Base-by-base conservation (phyloP, 2,329 filamentous ascomycete genomes). In the Fusarium brachygibbosum region DNA sequence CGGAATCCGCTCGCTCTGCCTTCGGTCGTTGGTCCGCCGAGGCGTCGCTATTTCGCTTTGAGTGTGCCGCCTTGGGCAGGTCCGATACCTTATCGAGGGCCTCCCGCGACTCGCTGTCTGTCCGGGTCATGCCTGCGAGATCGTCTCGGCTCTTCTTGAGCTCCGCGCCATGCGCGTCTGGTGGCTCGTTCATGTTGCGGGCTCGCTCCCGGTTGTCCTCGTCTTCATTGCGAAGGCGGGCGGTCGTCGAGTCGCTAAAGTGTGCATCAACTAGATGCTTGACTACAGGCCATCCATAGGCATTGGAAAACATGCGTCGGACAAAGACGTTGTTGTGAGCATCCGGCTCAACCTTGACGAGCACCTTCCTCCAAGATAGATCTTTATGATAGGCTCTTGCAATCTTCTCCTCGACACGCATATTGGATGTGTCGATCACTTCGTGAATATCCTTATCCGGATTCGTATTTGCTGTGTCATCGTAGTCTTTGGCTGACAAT, bases 271-370 rank as follows among this genome's bases (percentile, higher is more conserved):
- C 95, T 21, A 98, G 82, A 80, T 99, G 96, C 80, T 98, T 94
- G 50, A 98, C 84, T 1, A 99, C 96, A 1, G 96, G 96, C 96
- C 96, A 99, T 3, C 96, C 96, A 74, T 97, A 97, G 0, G 96
- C 96, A 76, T 99, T 99, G 58, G 94, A 91, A 78, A 99, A 99
- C 90, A 94, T 97, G 58, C 96, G 91, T 17, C 96, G 91, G 25
- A 99, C 96, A 63, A 98, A 91, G 71, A 99, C 97, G 79, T 99
- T 99, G 80, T 99, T 99, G 82, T 99, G 96, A 0, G 96, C 96
- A 79, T 99, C 96, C 0, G 96, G 96, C 77, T 99, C 95, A 4
- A 99, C 85, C 55, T 96, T 92, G 16, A 99, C 96, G 6, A 99
- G 87, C 2, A 99, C 96, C 78, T 99, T 99, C 45, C 96, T 92